These are phyloP conservation scores for Zizania latifolia DNA, from an alignment of 176 grass and related monocot species.

Conservation along the genomic window DNA sequence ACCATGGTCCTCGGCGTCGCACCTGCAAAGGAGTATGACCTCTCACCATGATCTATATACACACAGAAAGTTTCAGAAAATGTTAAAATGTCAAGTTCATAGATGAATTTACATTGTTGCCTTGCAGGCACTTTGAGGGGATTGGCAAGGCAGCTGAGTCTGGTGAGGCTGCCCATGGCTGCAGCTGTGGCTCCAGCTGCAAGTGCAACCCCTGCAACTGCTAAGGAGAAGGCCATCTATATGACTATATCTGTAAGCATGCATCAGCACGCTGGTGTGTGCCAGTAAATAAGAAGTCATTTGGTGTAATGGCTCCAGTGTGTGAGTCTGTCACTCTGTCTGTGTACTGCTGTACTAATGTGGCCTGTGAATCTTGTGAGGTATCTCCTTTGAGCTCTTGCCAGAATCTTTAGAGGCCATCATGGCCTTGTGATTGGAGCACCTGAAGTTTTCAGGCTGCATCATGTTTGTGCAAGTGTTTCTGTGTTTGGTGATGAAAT, in stretches of 20 bases:
- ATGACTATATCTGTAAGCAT: not conserved
- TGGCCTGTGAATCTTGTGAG: not conserved
- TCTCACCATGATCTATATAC: not conserved
- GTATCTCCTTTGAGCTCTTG: not conserved
- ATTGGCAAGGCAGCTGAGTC: not conserved
- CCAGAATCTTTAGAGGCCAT: not conserved
- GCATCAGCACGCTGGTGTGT: not conserved
- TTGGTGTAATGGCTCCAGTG: not conserved
- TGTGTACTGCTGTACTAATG: not conserved
- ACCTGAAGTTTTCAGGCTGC: not conserved
- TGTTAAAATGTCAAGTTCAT: too few relatives aligned
- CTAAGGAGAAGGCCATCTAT: not conserved
- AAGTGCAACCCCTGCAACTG: not conserved
- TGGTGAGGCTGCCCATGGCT: not conserved
- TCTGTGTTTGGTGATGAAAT: not conserved
- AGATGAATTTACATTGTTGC: not conserved
- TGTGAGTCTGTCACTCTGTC: not conserved
- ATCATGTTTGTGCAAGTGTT: not conserved
- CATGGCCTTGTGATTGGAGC: not conserved
- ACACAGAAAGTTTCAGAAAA: not conserved
- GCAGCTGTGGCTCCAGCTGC: not conserved
- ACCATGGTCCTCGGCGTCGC: slow-evolving; percentile 21
- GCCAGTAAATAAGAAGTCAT: not conserved
- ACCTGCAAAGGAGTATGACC: slow-evolving; percentile 7
- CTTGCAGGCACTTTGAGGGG: not conserved